Percentiles rank a stretch among this genome's conserved stretches.
These are phyloP conservation scores for Colletotrichum simmondsii DNA, from an alignment of 2,329 filamentous ascomycete genomes.

Conservation along the genomic window DNA sequence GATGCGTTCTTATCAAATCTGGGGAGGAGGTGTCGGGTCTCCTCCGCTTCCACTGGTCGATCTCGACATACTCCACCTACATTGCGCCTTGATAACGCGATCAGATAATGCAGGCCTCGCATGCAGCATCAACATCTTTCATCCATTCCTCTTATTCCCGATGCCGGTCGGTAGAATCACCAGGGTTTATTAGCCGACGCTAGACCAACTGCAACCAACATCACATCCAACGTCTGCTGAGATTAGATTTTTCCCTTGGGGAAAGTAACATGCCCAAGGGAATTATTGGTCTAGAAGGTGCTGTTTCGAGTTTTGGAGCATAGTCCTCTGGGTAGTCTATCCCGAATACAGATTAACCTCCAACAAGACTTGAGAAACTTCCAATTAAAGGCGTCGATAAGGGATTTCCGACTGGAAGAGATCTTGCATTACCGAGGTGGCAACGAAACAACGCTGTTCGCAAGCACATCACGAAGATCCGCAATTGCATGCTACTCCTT, in stretches of 20 bases:
- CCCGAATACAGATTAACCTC: not conserved
- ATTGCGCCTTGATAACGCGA: slow-evolving; percentile 29
- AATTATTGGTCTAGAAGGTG: not conserved
- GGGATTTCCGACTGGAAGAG: not conserved
- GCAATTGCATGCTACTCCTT: slow-evolving; percentile 22
- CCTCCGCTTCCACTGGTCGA: not conserved
- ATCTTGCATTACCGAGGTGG: slow-evolving; percentile 13
- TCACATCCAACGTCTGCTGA: too few relatives aligned
- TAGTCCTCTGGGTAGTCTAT: not conserved
- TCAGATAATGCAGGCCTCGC: slow-evolving; percentile 15
- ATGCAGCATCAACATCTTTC: not conserved
- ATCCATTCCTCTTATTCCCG: not conserved
- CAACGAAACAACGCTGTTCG: not conserved
- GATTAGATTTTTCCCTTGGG: not conserved
- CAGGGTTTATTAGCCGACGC: not conserved
- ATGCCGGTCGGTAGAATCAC: not conserved
- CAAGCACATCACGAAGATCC: slow-evolving; percentile 28
- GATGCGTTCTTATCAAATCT: not conserved
- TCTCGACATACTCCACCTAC: slow-evolving; percentile 25
- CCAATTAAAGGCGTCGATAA: not conserved
- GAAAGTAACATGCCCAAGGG: not conserved
- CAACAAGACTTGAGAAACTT: not conserved
- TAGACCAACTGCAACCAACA: not conserved
- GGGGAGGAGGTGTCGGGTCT: not conserved
- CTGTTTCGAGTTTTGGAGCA: not conserved